Evolutionary conservation across 1,139 yeast species (phyloP).

Genomic region (Sugiyamaella paludigena): DNA sequence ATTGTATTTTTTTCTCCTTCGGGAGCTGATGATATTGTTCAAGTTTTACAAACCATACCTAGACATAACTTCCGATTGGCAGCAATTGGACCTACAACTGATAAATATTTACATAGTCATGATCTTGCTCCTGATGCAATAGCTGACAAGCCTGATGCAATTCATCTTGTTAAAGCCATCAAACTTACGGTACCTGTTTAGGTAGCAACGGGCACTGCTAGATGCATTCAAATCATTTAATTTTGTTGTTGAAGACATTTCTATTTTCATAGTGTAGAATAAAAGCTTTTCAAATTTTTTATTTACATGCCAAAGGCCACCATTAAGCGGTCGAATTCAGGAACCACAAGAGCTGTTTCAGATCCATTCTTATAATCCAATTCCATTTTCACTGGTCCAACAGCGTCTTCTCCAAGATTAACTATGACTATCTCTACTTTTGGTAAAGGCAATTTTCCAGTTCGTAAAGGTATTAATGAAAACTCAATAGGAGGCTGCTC

Average conservation of each 20-base stretch:
- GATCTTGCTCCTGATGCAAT: slow-evolving; percentile 61
- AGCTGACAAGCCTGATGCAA: slow-evolving; percentile 72
- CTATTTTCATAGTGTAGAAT: slow-evolving; percentile 30
- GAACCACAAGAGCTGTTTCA: slow-evolving; percentile 69
- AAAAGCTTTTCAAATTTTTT: too few relatives aligned
- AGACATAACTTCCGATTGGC: slow-evolving; percentile 51
- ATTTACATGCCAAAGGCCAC: slow-evolving; percentile 45
- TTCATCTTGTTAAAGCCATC: slow-evolving; percentile 48
- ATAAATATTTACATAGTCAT: slow-evolving; percentile 52
- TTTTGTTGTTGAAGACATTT: too few relatives aligned
- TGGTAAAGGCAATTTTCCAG: slow-evolving; percentile 73
- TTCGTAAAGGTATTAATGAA: slow-evolving; percentile 65
- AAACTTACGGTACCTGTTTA: too few relatives aligned
- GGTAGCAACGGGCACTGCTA: too few relatives aligned
- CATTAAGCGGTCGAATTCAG: slow-evolving; percentile 62
- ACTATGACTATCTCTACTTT: slow-evolving; percentile 47
- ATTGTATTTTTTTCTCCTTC: slow-evolving; percentile 89
- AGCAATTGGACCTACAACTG: slow-evolving; percentile 92
- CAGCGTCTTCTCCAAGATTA: slow-evolving; percentile 32
- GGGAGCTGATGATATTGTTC: slow-evolving; percentile 66
- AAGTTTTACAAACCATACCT: slow-evolving; percentile 27
- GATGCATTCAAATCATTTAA: too few relatives aligned
- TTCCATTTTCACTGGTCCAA: slow-evolving; percentile 50
- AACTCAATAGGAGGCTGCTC: slow-evolving; percentile 40
- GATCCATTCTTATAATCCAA: slow-evolving; percentile 64